phyloP scores from a whole-genome alignment of 768 basidiomycete species.

The Chlorophyllum brunneum region DNA sequence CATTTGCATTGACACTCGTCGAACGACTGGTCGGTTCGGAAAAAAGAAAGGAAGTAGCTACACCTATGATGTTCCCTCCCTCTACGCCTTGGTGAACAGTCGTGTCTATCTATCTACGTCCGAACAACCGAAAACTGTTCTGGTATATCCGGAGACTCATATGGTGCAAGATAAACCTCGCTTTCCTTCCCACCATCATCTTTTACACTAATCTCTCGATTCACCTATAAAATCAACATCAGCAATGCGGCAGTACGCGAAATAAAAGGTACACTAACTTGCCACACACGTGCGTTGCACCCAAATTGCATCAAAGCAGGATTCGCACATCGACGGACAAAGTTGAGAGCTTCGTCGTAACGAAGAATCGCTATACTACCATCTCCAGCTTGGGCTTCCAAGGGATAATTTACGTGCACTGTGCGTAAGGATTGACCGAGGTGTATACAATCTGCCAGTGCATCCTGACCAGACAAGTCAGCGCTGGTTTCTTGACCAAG shows the following conservation, averaged over 20 bases:
- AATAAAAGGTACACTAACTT: conserved; percentile 37
- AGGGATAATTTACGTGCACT: conserved; percentile 58
- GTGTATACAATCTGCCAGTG: conserved; percentile 38
- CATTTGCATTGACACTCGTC: conserved; percentile 74
- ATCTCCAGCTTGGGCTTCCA: conserved; percentile 25
- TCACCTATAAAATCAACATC: conserved; percentile 35
- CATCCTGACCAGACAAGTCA: conserved; percentile 27
- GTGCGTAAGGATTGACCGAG: conserved; percentile 44
- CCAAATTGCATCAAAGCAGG: conserved; percentile 59
- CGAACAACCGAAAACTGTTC: conserved; percentile 70
- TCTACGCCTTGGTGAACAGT: conserved; percentile 36
- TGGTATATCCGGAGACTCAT: conserved; percentile 64
- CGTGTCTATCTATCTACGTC: not conserved
- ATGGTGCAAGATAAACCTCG: conserved; percentile 40
- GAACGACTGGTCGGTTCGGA: conserved; percentile 63
- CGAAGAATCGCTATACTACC: conserved; percentile 25
- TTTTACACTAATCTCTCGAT: conserved; percentile 31
- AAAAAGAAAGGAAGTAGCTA: conserved; percentile 56
- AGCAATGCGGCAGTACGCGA: conserved; percentile 4
- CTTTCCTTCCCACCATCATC: conserved; percentile 34
- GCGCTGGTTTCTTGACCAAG: not conserved
- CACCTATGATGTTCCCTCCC: conserved; percentile 70
- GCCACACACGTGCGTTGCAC: conserved; percentile 66
- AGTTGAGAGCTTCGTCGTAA: conserved; percentile 32
- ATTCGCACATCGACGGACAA: conserved; percentile 45